These are phyloP conservation scores for Crepidotus variabilis DNA, from an alignment of 768 basidiomycete species.

Conservation along the genomic window DNA sequence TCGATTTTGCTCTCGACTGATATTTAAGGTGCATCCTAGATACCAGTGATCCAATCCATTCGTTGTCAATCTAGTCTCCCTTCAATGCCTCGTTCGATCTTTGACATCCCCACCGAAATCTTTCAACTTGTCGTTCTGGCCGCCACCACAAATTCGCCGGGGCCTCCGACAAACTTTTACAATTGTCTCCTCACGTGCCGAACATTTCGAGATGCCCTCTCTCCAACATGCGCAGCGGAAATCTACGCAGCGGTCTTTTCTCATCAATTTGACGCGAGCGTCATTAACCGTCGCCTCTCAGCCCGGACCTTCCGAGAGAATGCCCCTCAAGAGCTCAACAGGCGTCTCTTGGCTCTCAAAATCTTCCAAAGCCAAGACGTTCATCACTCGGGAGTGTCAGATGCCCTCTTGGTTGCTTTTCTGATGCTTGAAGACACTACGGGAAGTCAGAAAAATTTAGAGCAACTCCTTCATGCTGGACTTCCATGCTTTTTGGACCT, in stretches of 20 bases:
- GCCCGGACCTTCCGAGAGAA: constrained; percentile 22
- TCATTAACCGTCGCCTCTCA: constrained; percentile 36
- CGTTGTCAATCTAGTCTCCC: constrained; percentile 10
- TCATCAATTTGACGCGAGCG: constrained; percentile 45
- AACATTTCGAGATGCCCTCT: constrained; percentile 23
- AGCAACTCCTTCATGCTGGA: constrained; percentile 41
- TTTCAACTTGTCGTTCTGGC: constrained; percentile 31
- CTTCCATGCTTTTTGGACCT: constrained; percentile 35
- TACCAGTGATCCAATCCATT: neutral
- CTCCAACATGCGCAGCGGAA: constrained; percentile 20
- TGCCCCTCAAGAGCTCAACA: constrained; percentile 40
- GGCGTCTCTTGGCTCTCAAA: constrained; percentile 41
- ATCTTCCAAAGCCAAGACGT: constrained; percentile 36
- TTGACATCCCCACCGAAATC: constrained; percentile 28
- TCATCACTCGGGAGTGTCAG: constrained; percentile 31
- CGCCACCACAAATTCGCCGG: constrained; percentile 24
- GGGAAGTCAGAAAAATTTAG: constrained; percentile 38
- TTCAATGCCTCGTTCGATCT: constrained; percentile 29
- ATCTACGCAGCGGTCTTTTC: constrained; percentile 38
- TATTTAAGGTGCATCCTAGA: constrained; percentile 6
- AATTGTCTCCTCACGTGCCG: constrained; percentile 31
- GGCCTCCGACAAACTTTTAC: constrained; percentile 29
- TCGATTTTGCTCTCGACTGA: constrained; percentile 6
- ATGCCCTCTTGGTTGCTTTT: constrained; percentile 50
- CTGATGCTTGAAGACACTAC: constrained; percentile 58